Evolutionary conservation across 2,329 filamentous ascomycete species (phyloP).

Genomic region (Exophiala xenobiotica): DNA sequence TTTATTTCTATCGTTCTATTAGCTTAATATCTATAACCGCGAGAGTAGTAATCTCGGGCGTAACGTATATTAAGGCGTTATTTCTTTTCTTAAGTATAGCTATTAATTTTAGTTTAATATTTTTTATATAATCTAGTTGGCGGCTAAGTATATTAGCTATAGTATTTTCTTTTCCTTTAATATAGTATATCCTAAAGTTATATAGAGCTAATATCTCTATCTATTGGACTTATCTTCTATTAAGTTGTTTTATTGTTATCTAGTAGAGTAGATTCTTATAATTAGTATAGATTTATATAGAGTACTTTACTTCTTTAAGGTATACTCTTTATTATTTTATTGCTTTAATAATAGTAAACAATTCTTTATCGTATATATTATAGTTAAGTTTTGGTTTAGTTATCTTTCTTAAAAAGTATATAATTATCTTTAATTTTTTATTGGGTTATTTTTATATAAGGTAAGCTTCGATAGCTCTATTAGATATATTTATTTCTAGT

Average conservation of each 20-base stretch:
- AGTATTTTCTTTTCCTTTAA: conserved; percentile 16
- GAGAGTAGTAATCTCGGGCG: not conserved
- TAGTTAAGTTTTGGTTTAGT: not conserved
- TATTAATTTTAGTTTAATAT: not conserved
- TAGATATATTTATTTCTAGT: conserved; percentile 21
- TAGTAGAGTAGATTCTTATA: conserved; percentile 26
- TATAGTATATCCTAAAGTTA: conserved; percentile 21
- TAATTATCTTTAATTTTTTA: not conserved
- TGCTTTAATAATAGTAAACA: conserved; percentile 22
- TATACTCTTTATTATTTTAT: conserved; percentile 24
- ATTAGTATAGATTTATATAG: conserved; percentile 23
- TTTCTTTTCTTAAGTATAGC: conserved; percentile 3
- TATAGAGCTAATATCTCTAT: conserved; percentile 10
- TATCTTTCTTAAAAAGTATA: not conserved
- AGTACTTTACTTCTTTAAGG: conserved; percentile 7
- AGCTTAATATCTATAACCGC: not conserved
- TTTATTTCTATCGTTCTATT: conserved; percentile 2
- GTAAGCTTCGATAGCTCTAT: too few species aligned
- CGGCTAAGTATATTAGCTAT: conserved; percentile 7
- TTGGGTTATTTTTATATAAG: too few species aligned
- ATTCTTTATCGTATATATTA: conserved; percentile 26
- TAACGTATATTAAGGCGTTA: conserved; percentile 4
- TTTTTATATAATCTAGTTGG: conserved; percentile 16
- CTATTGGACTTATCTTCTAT: conserved; percentile 8
- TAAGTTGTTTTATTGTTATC: conserved; percentile 9